These are phyloP conservation scores for Marchantia paleacea DNA, from an alignment of 225 moss, liverwort and hornwort genomes.

Conservation along the genomic window DNA sequence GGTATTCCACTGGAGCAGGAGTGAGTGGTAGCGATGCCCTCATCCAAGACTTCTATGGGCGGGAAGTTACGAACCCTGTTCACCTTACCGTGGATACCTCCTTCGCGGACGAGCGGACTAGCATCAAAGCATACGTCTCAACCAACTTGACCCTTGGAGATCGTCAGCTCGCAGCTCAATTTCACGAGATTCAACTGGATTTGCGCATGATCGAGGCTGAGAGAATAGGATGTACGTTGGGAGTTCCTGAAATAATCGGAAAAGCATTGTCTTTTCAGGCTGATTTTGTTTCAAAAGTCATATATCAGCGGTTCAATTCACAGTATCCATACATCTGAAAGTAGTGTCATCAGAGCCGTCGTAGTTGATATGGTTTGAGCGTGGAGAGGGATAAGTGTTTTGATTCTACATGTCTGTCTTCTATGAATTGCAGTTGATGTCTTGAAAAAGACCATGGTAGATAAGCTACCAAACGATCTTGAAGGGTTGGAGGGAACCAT, in stretches of 20 bases:
- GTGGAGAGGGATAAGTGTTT: too few relatives aligned
- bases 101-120: constrained; percentile 78
- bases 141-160: constrained; percentile 91
- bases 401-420: background rate
- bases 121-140: constrained; percentile 91
- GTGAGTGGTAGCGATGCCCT: constrained; percentile 90
- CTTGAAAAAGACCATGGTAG: constrained; percentile 89
- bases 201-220: constrained; percentile 96
- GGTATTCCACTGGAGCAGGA: constrained; percentile 92
- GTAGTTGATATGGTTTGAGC: too few relatives aligned
- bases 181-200: constrained; percentile 95
- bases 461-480: constrained; percentile 90
- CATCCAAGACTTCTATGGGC: constrained; percentile 92
- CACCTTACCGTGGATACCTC: constrained; percentile 91
- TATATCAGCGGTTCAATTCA: too few relatives aligned
- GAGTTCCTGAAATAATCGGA: background rate
- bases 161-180: constrained; percentile 92
- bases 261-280: too few relatives aligned
- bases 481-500: constrained; percentile 90
- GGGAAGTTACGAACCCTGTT: constrained; percentile 88
- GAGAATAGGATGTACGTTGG: constrained; percentile 83
- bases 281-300: too few relatives aligned
- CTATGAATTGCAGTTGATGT: constrained; percentile 67
- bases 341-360: too few relatives aligned
- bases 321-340: too few relatives aligned